These are phyloP conservation scores for Penicillium diatomitis DNA, from an alignment of 495 filamentous ascomycete genomes.

Conservation along the genomic window DNA sequence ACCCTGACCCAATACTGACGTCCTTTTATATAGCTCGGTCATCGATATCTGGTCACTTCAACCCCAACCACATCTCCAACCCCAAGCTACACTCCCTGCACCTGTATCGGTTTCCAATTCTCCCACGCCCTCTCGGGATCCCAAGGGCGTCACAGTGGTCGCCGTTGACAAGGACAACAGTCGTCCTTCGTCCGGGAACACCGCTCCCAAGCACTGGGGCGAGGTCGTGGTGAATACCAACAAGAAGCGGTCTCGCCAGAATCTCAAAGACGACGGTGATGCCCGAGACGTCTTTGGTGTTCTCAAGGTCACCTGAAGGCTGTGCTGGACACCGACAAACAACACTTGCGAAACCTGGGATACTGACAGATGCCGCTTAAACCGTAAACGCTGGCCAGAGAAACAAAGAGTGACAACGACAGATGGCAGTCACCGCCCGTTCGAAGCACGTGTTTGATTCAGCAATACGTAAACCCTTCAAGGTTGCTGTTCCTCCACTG, in stretches of 20 bases:
- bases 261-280: slow-evolving; percentile 16
- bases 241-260: slow-evolving; percentile 27
- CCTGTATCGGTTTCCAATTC: slow-evolving; percentile 23
- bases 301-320: slow-evolving; percentile 27
- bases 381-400: too few relatives aligned
- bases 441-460: too few relatives aligned
- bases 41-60: slow-evolving; percentile 44
- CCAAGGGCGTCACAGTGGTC: slow-evolving; percentile 10
- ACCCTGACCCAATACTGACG: not conserved
- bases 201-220: slow-evolving; percentile 39
- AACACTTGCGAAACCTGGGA: too few relatives aligned
- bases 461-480: too few relatives aligned
- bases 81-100: slow-evolving; percentile 34
- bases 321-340: too few relatives aligned
- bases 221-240: slow-evolving; percentile 38
- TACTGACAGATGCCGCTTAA: too few relatives aligned
- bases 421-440: too few relatives aligned
- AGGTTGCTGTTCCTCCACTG: too few relatives aligned
- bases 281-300: slow-evolving; percentile 38
- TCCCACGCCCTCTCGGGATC: slow-evolving; percentile 14
- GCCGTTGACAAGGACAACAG: slow-evolving; percentile 12
- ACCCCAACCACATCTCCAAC: slow-evolving; percentile 40
- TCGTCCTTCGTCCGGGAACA: slow-evolving; percentile 15
- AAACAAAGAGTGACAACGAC: too few relatives aligned
- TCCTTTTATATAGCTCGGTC: slow-evolving; percentile 24